phyloP scores from a whole-genome alignment of 169 alveolate species.

The Amoebophrya sp. region DNA sequence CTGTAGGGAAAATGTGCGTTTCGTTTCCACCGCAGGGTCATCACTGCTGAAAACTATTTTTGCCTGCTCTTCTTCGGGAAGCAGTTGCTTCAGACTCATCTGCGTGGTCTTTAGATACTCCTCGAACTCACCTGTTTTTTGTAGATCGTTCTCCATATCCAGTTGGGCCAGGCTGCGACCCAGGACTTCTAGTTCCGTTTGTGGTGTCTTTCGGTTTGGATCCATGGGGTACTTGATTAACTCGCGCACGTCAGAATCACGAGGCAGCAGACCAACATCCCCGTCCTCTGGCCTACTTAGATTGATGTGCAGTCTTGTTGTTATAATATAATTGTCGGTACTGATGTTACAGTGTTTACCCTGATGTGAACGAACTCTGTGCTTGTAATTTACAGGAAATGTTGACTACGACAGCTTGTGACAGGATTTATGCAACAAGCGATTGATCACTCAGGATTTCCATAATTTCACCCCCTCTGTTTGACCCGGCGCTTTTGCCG shows the following conservation, averaged over 20 bases:
- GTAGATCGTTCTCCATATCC: neutral
- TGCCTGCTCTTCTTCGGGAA: neutral
- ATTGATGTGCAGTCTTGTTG: no score
- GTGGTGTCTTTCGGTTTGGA: neutral
- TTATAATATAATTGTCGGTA: no score
- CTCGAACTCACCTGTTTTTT: neutral
- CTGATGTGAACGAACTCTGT: no score
- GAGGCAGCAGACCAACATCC: no score
- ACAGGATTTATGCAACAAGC: no score
- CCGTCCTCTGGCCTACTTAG: no score
- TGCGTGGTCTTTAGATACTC: neutral
- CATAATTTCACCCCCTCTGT: no score
- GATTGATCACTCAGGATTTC: no score
- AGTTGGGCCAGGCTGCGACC: neutral
- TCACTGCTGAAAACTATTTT: neutral
- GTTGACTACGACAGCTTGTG: no score
- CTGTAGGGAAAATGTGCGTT: neutral
- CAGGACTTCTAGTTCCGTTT: neutral
- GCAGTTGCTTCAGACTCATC: neutral
- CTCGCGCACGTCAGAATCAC: neutral
- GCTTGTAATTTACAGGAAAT: no score
- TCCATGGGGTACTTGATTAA: neutral
- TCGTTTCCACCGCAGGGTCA: neutral
- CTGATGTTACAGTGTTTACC: no score
- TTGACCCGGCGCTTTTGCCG: no score